Evolutionary conservation across 441 rosid species (phyloP), one percentile per base, ranked within the genome.

Genomic region (Gossypium schwendimanii): DNA sequence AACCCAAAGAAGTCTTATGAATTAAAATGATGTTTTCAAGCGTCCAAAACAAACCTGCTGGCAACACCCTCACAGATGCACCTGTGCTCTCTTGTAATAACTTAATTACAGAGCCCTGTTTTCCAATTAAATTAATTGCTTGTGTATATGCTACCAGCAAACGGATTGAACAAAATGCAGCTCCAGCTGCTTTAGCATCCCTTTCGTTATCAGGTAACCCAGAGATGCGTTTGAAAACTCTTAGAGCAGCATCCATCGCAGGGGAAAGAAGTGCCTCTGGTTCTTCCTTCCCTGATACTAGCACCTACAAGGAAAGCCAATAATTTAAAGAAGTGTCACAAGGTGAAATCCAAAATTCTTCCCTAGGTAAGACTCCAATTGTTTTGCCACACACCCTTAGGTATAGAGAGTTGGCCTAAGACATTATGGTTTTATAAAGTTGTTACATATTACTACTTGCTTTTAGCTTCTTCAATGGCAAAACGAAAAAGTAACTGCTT

Each of bases 41-140:
- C 7, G 39, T 52, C 65, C 17, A 12, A 71, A 74, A 21, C 76
- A 71, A 79, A 89, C 96, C 97, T 87, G 84, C 88, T 28, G 93
- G 77, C 63, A 94, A 82, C 59, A 94, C 87, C 36, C 97, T 87
- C 63, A 92, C 90, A 33, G 86, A 79, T 52, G 95, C 95, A 72
- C 94, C 89, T 70, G 92, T 82, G 71, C 72, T 84, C 82, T 94
- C 92, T 65, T 91, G 93, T 31, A 94, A 88, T 3, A 92, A 94
- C 70, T 86, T 94, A 53, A 94, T 90, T 44, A 81, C 67, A 5
- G 91, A 89, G 14, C 97, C 98, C 73, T 92, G 95, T 80, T 89
- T 94, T 63, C 98, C 97, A 31, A 94, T 94, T 58, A 94, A 82
- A 80, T 84, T 89, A n/a, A 90, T 92, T 0, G 97, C 98, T 77